Conservation (phyloP, 1,139 yeast genomes). For the Pichia sorboxylosa region DNA sequence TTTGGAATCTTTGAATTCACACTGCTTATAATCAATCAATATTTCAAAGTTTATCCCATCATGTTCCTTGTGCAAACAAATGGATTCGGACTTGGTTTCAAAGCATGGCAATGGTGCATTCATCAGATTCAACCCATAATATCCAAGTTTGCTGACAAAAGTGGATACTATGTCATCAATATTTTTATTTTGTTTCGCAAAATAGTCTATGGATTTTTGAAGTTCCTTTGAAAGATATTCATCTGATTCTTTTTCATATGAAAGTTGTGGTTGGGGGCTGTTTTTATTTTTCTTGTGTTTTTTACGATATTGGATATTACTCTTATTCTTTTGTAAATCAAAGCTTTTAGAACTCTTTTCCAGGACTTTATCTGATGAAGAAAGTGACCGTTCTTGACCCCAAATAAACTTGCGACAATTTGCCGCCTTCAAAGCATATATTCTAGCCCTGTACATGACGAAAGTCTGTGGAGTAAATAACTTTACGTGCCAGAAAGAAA, state of each 20-base stretch:
- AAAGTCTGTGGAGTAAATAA: no score
- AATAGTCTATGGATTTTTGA: not conserved
- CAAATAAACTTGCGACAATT: no score
- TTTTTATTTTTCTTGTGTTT: conserved; percentile 1
- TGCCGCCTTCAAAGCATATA: no score
- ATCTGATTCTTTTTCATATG: conserved; percentile 6
- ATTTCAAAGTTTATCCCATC: conserved; percentile 3
- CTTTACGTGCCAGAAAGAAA: no score
- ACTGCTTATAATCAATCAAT: conserved; percentile 7
- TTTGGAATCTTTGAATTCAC: conserved; percentile 2
- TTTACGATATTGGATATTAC: not conserved
- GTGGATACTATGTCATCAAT: conserved; percentile 2
- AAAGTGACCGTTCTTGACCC: no score
- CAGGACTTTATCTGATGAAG: no score
- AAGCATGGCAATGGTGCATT: conserved; percentile 6
- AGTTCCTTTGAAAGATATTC: conserved; percentile 5
- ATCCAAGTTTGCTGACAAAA: conserved; percentile 3
- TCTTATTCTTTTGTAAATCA: not conserved
- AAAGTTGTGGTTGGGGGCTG: not conserved
- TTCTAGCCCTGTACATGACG: no score
- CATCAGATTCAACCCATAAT: conserved; percentile 6
- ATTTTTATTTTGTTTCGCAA: conserved; percentile 1
- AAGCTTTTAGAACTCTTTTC: no score
- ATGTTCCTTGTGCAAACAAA: conserved; percentile 5
- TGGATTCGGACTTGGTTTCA: conserved; percentile 1